Conservation (phyloP, 768 basidiomycete genomes). For the Strobilomyces confusus region DNA sequence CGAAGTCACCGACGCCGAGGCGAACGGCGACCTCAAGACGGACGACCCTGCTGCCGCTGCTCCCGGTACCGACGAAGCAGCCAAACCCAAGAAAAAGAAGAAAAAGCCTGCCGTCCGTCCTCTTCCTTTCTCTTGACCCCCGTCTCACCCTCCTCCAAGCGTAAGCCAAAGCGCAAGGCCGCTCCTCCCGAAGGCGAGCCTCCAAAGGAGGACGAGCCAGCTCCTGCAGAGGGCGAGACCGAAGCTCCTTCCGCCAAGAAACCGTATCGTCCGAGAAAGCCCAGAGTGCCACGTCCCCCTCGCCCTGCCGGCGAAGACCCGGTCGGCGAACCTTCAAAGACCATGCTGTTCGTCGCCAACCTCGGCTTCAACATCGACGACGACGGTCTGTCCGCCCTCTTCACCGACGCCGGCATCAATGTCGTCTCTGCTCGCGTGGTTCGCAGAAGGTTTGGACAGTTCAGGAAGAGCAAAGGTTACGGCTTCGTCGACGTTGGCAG, state of each 20-base stretch:
- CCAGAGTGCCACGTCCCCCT: conserved; percentile 50
- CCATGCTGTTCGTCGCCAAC: conserved; percentile 94
- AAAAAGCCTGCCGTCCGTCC: conserved; percentile 57
- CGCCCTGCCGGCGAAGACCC: conserved; percentile 83
- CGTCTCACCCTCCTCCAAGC: conserved; percentile 36
- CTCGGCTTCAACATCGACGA: conserved; percentile 94
- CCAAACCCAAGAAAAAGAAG: conserved; percentile 76
- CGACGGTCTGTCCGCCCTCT: conserved; percentile 70
- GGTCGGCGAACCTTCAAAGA: conserved; percentile 82
- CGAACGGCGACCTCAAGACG: conserved; percentile 68
- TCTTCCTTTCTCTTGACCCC: neutral
- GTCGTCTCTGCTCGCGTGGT: conserved; percentile 89
- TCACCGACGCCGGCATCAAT: conserved; percentile 80
- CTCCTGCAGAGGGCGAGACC: conserved; percentile 35
- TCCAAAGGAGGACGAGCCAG: conserved; percentile 27
- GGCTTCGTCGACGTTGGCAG: conserved; percentile 94
- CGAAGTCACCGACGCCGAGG: conserved; percentile 87
- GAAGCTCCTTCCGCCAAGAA: conserved; percentile 32
- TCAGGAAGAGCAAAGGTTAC: conserved; percentile 91
- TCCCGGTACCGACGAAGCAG: conserved; percentile 50
- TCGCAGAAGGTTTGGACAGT: conserved; percentile 75
- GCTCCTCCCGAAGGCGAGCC: conserved; percentile 32
- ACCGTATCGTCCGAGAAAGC: conserved; percentile 55
- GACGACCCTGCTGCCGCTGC: conserved; percentile 41
- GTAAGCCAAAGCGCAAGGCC: conserved; percentile 48